Evolutionary conservation across 2,329 filamentous ascomycete species (phyloP), one percentile per base, ranked within the genome.

Genomic region (Stachybotrys chartarum): DNA sequence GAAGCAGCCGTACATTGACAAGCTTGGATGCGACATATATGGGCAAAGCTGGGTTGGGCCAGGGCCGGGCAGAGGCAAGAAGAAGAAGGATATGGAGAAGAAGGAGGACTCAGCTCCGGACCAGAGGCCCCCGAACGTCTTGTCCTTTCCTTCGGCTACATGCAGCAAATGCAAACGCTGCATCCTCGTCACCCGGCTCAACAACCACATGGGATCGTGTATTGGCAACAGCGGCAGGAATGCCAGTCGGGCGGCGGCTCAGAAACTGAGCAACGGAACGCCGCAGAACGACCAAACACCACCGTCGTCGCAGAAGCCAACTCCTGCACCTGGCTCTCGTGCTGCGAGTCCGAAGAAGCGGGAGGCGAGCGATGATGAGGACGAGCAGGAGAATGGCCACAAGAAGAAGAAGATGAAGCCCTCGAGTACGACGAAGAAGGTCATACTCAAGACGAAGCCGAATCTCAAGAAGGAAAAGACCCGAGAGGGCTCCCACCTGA

Each of bases 31-130:
- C 72, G 88, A 93, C 70, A 90, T 92, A 60, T 91, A 91, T 70
- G 88, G 87, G 52, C 90, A 91, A 70, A 89, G 87, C 31, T 92
- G 89, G 80, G 85, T 89, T 14, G 85, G 84, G 17, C 86, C 87
- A 24, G 82, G 82, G 0, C 84, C 85, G 24, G 84, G 84, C 14
- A 81, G 87, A 57, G 88, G 87, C 57, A 89, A 88, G 75, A 89
- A 88, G 76, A 91, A 87, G 80, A 91, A 89, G 78, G 87, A 86
- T 68, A 84, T 85, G 75, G 82, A 85, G 68, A 84, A 82, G 75
- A 83, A 77, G 70, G 71, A 75, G 61, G 72, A 75, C 50, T 70
- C 76, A 12, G 72, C 73, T 11, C 72, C 79, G 6, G 82, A 83
- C 58, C 78, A 82, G 57, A 74, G 80, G 18, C 81, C 82, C 11